These are phyloP conservation scores for Blepharisma japonicum DNA, from an alignment of 73 alveolate genomes.

Conservation along the genomic window DNA sequence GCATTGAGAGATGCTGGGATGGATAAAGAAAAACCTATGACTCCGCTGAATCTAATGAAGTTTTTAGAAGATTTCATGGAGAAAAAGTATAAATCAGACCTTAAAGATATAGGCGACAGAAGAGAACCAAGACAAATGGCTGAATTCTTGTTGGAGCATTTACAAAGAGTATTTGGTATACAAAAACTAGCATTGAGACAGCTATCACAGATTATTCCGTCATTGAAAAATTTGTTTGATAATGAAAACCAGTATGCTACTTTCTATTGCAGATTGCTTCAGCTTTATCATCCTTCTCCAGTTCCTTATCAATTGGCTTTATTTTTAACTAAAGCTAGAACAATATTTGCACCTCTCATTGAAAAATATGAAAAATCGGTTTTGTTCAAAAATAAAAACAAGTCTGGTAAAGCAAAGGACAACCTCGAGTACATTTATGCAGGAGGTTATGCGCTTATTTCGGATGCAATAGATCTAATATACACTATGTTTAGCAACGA, in stretches of 20 bases:
- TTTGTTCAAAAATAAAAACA: neutral
- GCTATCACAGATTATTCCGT: neutral
- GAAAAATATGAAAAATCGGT: slow-evolving; percentile 14
- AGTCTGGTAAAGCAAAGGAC: neutral
- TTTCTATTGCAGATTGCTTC: slow-evolving; percentile 1
- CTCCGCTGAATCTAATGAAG: neutral
- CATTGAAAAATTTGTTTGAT: neutral
- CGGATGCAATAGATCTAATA: slow-evolving; percentile 9
- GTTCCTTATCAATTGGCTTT: neutral
- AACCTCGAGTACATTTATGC: neutral
- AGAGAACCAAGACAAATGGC: slow-evolving; percentile 30
- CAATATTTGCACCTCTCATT: neutral
- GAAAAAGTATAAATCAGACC: slow-evolving; percentile 21
- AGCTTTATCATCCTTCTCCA: neutral
- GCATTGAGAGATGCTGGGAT: too few relatives aligned
- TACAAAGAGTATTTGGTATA: slow-evolving; percentile 14
- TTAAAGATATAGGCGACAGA: slow-evolving; percentile 14
- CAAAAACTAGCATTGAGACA: slow-evolving; percentile 9
- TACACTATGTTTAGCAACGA: neutral
- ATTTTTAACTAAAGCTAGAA: slow-evolving; percentile 15
- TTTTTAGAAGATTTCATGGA: slow-evolving; percentile 30
- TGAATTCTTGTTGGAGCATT: slow-evolving; percentile 7
- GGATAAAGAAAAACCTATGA: slow-evolving; percentile 29
- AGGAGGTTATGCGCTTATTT: slow-evolving; percentile 4
- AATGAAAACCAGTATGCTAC: neutral